These are phyloP conservation scores for Nothophytophthora sp. DNA, from an alignment of 352 stramenopile species.

Conservation along the genomic window DNA sequence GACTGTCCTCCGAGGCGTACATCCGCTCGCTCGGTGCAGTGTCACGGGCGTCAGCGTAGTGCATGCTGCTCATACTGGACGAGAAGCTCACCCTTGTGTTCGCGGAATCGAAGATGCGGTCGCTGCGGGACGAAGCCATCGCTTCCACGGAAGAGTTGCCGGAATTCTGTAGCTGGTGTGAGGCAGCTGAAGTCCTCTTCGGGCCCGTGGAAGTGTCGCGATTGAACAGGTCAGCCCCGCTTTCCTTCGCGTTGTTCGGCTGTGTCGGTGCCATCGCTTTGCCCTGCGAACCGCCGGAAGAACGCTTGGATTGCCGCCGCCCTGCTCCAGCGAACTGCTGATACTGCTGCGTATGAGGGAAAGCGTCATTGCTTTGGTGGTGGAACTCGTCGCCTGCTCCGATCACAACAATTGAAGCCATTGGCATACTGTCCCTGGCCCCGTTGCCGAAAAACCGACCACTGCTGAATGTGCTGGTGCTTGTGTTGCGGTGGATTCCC, in stretches of 20 bases:
- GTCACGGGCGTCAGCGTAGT: neutral
- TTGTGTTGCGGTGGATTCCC: neutral
- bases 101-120: slow-evolving; percentile 18
- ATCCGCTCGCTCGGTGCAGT: neutral
- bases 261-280: too few relatives aligned
- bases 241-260: neutral
- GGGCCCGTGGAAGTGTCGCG: neutral
- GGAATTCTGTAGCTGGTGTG: slow-evolving; percentile 6
- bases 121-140: neutral
- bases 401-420: slow-evolving; percentile 27
- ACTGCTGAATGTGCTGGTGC: neutral
- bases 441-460: neutral
- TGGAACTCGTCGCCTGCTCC: slow-evolving; percentile 18
- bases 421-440: slow-evolving; percentile 5
- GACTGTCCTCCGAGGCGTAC: slow-evolving; percentile 10
- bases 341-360: neutral
- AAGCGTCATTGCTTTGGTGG: slow-evolving; percentile 3
- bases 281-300: too few relatives aligned
- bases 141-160: slow-evolving; percentile 4
- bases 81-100: slow-evolving; percentile 32
- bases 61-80: slow-evolving; percentile 24
- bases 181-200: neutral
- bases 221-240: neutral
- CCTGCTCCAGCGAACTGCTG: slow-evolving; percentile 1
- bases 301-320: neutral